Evolutionary conservation across 1,284 basidiomycete species (phyloP), one percentile per base, ranked within the genome.

Genomic region (Wallemia ichthyophaga): DNA sequence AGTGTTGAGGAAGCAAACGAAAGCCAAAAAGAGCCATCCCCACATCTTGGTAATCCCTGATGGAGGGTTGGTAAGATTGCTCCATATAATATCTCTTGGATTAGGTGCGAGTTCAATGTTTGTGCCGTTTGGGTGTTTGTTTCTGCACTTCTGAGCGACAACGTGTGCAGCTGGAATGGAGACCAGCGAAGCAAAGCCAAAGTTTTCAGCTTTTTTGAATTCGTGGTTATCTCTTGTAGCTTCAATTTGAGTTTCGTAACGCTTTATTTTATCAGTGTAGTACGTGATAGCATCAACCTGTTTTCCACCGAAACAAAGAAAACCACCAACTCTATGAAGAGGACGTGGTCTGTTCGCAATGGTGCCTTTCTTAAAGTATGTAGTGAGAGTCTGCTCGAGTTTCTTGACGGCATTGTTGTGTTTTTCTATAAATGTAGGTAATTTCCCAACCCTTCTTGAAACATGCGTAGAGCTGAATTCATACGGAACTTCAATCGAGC

Each of bases 101-200:
- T 85, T 85, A 0, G 85, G 85, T 1, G 85, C 85, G 57, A 86
- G 71, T 17, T 73, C 69, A 59, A 88, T 78, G 9, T 72, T 72
- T 0, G 83, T 78, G 7, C 83, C 82, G 64, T 81, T 82, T 2
- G 82, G 78, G 62, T 75, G 76, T 67, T 86, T 87, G 61, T 71
- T 71, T 54, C 71, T 69, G 48, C 88, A 72, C 62, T 80, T 72
- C 63, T 79, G 78, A 1, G 82, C 84, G 15, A 87, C 85, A 56
- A 83, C 76, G 64, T 89, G 85, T 0, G 89, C 87, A 65, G 88
- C 91, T 0, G 85, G 81, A 11, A 94, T 83, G 0, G 87, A 82
- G 58, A 85, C 87, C 79, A 94, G 84, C 24, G 85, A 88, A 1
- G 88, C 86, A 68, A 92, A 92, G 17, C 86, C 89, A 69, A 89